Evolutionary conservation across 78 protist genomes (phyloP).

Genomic region (Tieghemostelium lacteum): DNA sequence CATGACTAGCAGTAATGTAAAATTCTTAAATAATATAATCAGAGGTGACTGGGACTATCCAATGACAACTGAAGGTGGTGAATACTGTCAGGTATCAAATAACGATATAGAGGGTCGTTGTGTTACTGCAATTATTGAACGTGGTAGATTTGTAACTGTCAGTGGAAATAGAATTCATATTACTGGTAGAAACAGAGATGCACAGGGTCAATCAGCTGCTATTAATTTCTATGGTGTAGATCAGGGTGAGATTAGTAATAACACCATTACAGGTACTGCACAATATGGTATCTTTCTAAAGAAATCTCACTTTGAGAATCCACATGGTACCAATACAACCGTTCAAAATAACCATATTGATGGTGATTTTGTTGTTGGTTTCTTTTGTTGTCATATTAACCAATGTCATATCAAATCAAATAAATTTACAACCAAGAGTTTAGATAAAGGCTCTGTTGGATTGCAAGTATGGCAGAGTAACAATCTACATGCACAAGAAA

Average conservation of each 20-base stretch:
- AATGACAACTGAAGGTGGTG: slow-evolving; percentile 44
- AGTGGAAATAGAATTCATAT: slow-evolving; percentile 26
- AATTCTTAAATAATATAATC: slow-evolving; percentile 24
- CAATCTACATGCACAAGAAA: slow-evolving; percentile 8
- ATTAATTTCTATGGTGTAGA: slow-evolving; percentile 65
- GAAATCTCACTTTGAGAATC: slow-evolving; percentile 57
- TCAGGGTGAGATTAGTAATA: slow-evolving; percentile 22
- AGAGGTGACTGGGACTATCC: slow-evolving; percentile 75
- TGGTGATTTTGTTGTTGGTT: slow-evolving; percentile 35
- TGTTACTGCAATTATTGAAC: slow-evolving; percentile 37
- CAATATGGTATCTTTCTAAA: slow-evolving; percentile 39
- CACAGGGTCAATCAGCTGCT: slow-evolving; percentile 13
- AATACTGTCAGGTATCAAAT: not conserved
- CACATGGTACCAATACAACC: slow-evolving; percentile 24
- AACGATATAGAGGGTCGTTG: slow-evolving; percentile 41
- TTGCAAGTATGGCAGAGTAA: slow-evolving; percentile 32
- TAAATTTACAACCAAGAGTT: slow-evolving; percentile 16
- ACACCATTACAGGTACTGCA: slow-evolving; percentile 24
- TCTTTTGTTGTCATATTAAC: not conserved
- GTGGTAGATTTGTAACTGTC: slow-evolving; percentile 29
- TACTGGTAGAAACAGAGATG: slow-evolving; percentile 13
- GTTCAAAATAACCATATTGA: slow-evolving; percentile 39
- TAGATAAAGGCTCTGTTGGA: slow-evolving; percentile 16
- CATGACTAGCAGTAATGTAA: slow-evolving; percentile 7
- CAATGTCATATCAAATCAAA: slow-evolving; percentile 8